phyloP scores from a whole-genome alignment of 225 moss, liverwort and hornwort genomes.

The Asterella californica region DNA sequence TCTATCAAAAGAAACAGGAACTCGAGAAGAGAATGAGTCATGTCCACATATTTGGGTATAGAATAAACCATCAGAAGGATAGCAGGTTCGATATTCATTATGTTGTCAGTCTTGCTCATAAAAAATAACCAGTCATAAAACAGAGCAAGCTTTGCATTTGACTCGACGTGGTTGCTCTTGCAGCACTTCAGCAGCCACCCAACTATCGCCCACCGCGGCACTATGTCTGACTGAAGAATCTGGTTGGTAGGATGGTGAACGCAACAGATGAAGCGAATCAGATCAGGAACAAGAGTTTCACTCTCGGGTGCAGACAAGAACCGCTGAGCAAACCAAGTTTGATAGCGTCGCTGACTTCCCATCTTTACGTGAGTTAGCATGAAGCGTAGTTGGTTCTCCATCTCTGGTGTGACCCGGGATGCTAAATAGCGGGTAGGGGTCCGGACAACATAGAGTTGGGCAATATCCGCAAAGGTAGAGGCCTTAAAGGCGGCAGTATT shows the following conservation, averaged over 20 bases:
- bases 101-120: constrained; percentile 84
- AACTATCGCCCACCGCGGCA: constrained; percentile 95
- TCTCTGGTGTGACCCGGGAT: constrained; percentile 90
- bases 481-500: constrained; percentile 80
- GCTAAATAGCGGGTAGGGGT: constrained; percentile 88
- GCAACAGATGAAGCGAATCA: constrained; percentile 92
- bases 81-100: constrained; percentile 98
- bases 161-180: constrained; percentile 92
- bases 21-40: constrained; percentile 91
- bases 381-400: constrained; percentile 92
- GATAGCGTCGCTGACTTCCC: constrained; percentile 93
- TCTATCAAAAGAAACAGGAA: constrained; percentile 91
- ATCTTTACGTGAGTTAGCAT: constrained; percentile 94
- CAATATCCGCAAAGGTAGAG: constrained; percentile 80
- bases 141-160: constrained; percentile 94
- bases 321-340: constrained; percentile 97
- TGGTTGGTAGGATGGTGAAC: constrained; percentile 96
- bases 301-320: constrained; percentile 85
- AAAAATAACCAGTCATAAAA: constrained; percentile 99
- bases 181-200: constrained; percentile 99
- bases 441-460: constrained; percentile 77
- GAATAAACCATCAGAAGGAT: constrained; percentile 93
- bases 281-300: constrained; percentile 91
- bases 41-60: constrained; percentile 97
- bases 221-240: constrained; percentile 94